phyloP scores from a whole-genome alignment of 2,329 filamentous ascomycete genomes.

The Aaosphaeria pasadenensis region DNA sequence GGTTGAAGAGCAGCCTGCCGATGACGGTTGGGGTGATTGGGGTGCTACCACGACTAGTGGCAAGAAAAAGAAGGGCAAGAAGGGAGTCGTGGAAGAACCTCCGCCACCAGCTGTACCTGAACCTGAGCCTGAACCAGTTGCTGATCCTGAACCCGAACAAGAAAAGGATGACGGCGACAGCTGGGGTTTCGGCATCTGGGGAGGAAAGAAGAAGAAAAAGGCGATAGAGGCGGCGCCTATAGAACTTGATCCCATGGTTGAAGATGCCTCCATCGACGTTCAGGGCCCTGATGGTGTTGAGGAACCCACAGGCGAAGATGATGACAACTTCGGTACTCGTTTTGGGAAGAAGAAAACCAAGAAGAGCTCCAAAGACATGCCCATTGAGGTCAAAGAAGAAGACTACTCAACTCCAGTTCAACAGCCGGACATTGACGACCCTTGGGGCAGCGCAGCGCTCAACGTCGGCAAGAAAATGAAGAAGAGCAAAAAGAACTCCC shows the following conservation, averaged over 20 bases:
- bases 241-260: conserved; percentile 32
- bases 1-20: conserved; percentile 21
- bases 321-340: conserved; percentile 58
- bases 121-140: conserved; percentile 25
- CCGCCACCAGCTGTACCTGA: conserved; percentile 12
- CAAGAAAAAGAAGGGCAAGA: conserved; percentile 45
- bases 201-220: conserved; percentile 47
- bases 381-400: conserved; percentile 40
- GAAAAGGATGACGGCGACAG: conserved; percentile 29
- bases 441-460: conserved; percentile 25
- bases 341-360: conserved; percentile 48
- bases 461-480: conserved; percentile 51
- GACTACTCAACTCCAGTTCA: conserved; percentile 37
- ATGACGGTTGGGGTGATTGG: conserved; percentile 23
- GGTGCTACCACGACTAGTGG: conserved; percentile 11
- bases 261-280: conserved; percentile 21
- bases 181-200: conserved; percentile 38
- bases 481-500: conserved; percentile 52
- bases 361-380: conserved; percentile 37
- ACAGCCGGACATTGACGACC: conserved; percentile 43
- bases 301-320: conserved; percentile 48
- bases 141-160: conserved; percentile 8
- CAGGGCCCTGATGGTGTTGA: conserved; percentile 49
- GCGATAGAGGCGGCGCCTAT: conserved; percentile 32
- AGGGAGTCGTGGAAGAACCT: conserved; percentile 37